phyloP scores from a whole-genome alignment of 2,329 filamentous ascomycete species.

The Fusarium sp. region DNA sequence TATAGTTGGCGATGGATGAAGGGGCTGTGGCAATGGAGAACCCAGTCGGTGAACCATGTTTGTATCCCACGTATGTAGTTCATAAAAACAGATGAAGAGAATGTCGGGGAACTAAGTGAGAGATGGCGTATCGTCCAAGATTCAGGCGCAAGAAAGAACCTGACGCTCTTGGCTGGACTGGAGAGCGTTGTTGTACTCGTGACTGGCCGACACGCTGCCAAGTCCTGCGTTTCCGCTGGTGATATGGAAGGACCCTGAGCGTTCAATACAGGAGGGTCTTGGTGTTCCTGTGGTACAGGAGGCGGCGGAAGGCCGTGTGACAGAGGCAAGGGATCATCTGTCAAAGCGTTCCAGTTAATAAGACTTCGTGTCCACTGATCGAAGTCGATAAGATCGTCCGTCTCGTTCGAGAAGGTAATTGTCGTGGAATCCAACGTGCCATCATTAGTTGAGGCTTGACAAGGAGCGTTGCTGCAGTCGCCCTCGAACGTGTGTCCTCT shows the following conservation, averaged over 20 bases:
- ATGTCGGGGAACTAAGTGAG: not conserved
- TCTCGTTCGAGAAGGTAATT: not conserved
- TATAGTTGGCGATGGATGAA: constrained; percentile 25
- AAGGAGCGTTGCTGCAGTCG: not conserved
- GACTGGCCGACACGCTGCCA: not conserved
- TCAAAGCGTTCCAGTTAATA: not conserved
- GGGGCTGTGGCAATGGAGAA: constrained; percentile 4
- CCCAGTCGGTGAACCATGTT: constrained; percentile 17
- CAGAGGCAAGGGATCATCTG: not conserved
- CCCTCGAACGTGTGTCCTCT: not conserved
- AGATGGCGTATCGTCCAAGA: not conserved
- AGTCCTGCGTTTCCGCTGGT: not conserved
- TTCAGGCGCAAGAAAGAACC: not conserved
- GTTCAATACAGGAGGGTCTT: not conserved
- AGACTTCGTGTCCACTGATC: constrained; percentile 1
- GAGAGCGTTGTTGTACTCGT: not conserved
- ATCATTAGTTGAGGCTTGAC: not conserved
- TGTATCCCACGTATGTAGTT: not conserved
- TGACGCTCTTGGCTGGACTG: not conserved
- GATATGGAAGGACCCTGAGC: not conserved
- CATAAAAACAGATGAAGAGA: constrained; percentile 4
- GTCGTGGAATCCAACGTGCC: not conserved
- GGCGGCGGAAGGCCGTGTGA: not conserved
- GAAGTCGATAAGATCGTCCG: not conserved
- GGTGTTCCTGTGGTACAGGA: not conserved